Evolutionary conservation across 2,329 filamentous ascomycete species (phyloP).

Genomic region (Claviceps citrina): DNA sequence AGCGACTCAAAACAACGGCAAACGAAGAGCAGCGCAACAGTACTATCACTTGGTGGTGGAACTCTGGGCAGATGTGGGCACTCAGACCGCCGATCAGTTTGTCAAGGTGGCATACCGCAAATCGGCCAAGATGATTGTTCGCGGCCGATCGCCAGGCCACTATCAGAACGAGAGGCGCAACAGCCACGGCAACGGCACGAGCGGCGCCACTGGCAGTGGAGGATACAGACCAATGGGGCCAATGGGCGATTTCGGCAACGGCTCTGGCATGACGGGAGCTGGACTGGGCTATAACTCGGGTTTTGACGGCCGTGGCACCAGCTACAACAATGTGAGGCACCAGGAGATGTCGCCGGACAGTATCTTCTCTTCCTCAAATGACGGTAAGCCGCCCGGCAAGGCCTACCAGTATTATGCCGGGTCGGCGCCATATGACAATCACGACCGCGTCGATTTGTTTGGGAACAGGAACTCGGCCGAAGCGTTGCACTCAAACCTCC

Average conservation of each 20-base stretch:
- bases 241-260: conserved; percentile 16
- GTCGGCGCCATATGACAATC: conserved; percentile 35
- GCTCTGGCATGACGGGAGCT: conserved; percentile 22
- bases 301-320: conserved; percentile 14
- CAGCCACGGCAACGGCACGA: conserved; percentile 52
- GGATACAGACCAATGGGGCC: conserved; percentile 17
- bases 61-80: conserved; percentile 54
- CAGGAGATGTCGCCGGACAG: conserved; percentile 36
- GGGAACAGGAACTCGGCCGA: conserved; percentile 22
- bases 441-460: conserved; percentile 37
- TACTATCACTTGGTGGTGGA: conserved; percentile 87
- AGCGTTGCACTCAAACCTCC: conserved; percentile 15
- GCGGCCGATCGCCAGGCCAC: conserved; percentile 67
- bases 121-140: conserved; percentile 74
- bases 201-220: conserved; percentile 48
- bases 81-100: conserved; percentile 36
- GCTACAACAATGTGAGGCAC: conserved; percentile 30
- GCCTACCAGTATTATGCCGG: conserved; percentile 39
- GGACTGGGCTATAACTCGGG: conserved; percentile 12
- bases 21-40: conserved; percentile 76
- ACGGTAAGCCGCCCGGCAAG: conserved; percentile 33
- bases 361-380: conserved; percentile 32
- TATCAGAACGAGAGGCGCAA: conserved; percentile 57
- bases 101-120: conserved; percentile 57
- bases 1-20: conserved; percentile 86